Evolutionary conservation across 1,284 basidiomycete species (phyloP).

Genomic region (Irpex sp.): DNA sequence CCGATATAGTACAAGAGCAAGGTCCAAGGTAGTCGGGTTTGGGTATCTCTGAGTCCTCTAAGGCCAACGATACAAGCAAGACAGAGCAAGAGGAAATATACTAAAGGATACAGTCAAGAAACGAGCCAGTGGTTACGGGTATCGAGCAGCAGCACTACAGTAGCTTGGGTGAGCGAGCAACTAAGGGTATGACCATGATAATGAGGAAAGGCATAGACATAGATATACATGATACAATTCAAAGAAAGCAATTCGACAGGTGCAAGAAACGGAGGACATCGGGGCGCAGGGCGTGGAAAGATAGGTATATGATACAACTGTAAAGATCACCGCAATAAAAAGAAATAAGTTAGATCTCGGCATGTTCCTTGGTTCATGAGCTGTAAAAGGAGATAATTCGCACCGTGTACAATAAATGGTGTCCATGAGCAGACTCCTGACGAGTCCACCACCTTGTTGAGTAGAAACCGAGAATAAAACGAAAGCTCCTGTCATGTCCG

Average conservation of each 20-base stretch:
- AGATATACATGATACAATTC: conserved; percentile 25
- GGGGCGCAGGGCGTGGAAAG: background rate
- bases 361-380: background rate
- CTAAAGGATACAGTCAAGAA: background rate
- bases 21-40: background rate
- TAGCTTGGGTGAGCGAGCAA: background rate
- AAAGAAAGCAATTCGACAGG: conserved; percentile 27
- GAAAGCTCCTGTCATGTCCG: background rate
- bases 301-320: conserved; percentile 29
- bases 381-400: conserved; percentile 23
- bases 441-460: conserved; percentile 8
- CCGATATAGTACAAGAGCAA: background rate
- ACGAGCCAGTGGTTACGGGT: conserved; percentile 9
- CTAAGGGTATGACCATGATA: background rate
- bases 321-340: conserved; percentile 26
- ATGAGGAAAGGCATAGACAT: conserved; percentile 10
- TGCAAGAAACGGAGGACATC: conserved; percentile 7
- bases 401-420: conserved; percentile 43
- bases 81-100: background rate
- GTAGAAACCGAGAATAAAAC: conserved; percentile 3
- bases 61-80: background rate
- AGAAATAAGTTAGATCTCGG: conserved; percentile 19
- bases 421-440: conserved; percentile 16
- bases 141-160: background rate
- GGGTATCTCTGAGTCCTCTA: background rate